Evolutionary conservation across 2,329 filamentous ascomycete genomes (phyloP).

Genomic region (Hysterium pulicare): DNA sequence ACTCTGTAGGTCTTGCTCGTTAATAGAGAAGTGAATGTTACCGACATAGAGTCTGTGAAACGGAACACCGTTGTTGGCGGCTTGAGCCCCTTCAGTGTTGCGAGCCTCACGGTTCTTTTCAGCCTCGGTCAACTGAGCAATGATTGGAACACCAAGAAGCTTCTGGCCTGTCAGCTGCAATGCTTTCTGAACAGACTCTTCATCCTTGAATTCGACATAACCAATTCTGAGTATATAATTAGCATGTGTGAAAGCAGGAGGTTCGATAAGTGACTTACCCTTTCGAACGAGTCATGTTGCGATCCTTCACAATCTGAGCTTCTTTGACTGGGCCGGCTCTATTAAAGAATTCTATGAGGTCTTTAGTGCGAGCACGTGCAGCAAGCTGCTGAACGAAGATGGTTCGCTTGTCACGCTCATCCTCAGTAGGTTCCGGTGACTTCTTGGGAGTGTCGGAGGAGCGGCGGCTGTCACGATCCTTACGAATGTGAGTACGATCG

Average conservation of each 20-base stretch:
- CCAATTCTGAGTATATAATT: constrained; percentile 67
- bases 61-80: constrained; percentile 74
- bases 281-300: constrained; percentile 94
- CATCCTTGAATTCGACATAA: constrained; percentile 97
- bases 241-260: no score
- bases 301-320: constrained; percentile 97
- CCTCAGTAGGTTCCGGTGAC: constrained; percentile 75
- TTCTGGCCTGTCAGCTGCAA: constrained; percentile 98
- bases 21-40: constrained; percentile 99
- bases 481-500: no score
- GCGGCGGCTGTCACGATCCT: constrained; percentile 47
- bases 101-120: constrained; percentile 98
- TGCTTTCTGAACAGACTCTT: constrained; percentile 88
- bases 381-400: constrained; percentile 99
- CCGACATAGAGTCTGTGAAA: constrained; percentile 98
- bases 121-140: constrained; percentile 96
- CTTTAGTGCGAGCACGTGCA: constrained; percentile 84
- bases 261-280: constrained; percentile 70
- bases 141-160: constrained; percentile 96
- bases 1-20: constrained; percentile 89
- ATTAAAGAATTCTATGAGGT: constrained; percentile 93
- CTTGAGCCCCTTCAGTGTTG: constrained; percentile 65
- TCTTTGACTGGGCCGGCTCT: constrained; percentile 93
- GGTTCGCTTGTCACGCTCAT: constrained; percentile 93
- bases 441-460: constrained; percentile 38